Percentiles rank a stretch among this genome's conserved stretches.
These are phyloP conservation scores for Sonneratia caseolaris DNA, from an alignment of 345 rosid genomes.

Conservation along the genomic window DNA sequence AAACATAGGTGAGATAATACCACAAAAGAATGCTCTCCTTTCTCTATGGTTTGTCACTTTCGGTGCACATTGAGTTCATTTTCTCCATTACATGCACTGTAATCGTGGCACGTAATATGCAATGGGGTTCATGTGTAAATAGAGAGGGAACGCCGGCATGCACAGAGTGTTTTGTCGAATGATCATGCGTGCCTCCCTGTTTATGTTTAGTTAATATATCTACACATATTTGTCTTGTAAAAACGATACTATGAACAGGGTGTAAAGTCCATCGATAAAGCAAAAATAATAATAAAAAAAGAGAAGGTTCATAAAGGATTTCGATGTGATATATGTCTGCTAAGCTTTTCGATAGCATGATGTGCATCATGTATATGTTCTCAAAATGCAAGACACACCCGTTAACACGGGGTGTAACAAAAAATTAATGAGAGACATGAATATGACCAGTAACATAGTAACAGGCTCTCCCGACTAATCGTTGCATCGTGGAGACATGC, in stretches of 20 bases:
- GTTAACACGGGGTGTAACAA: neutral
- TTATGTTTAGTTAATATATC: no score
- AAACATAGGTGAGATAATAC: no score
- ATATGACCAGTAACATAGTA: no score
- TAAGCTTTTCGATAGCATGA: neutral
- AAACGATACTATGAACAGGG: neutral
- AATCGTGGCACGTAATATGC: no score
- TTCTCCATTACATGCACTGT: no score
- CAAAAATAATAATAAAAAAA: neutral
- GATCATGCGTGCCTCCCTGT: no score
- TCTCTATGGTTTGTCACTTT: no score
- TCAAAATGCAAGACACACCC: neutral
- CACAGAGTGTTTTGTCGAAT: neutral
- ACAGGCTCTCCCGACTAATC: neutral
- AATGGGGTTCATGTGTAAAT: no score
- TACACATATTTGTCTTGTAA: no score
- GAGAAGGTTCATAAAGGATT: neutral
- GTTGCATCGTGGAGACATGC: neutral
- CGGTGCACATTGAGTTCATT: no score
- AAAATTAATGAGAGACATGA: neutral
- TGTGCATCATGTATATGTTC: neutral
- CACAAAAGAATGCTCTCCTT: no score
- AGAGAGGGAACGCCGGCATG: neutral
- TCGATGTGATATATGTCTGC: neutral
- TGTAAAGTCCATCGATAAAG: neutral